A percentile compares a stretch with the other conserved stretches of the same genome.
phyloP scores from a whole-genome alignment of 1,284 basidiomycete species.

The Gomphus sp. region DNA sequence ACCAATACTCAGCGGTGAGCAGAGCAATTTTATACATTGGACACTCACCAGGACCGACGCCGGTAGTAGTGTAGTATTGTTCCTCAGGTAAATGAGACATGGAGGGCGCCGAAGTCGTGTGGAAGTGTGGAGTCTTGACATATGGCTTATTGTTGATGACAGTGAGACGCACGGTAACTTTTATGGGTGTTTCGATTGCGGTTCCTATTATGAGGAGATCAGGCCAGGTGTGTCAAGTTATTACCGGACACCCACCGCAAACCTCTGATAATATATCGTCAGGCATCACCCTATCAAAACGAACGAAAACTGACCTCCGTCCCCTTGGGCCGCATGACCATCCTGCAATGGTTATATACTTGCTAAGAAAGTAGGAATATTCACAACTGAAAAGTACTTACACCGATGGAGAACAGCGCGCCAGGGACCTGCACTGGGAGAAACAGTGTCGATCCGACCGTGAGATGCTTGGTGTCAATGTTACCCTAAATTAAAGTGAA shows the following conservation, averaged over 20 bases:
- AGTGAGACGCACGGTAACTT: constrained; percentile 43
- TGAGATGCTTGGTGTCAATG: constrained; percentile 48
- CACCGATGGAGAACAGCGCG: constrained; percentile 50
- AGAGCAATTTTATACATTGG: not conserved
- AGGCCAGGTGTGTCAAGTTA: not conserved
- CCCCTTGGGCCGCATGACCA: constrained; percentile 56
- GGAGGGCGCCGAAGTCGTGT: constrained; percentile 18
- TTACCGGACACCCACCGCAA: constrained; percentile 34
- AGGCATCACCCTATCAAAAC: not conserved
- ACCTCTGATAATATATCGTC: constrained; percentile 31
- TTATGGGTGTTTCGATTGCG: constrained; percentile 55
- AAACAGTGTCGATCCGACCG: constrained; percentile 41
- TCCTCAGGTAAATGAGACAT: constrained; percentile 19
- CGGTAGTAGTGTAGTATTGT: constrained; percentile 50
- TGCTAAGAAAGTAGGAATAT: not conserved
- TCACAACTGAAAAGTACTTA: constrained; percentile 20
- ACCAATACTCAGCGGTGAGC: not conserved
- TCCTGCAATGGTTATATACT: constrained; percentile 28
- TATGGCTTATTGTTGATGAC: constrained; percentile 47
- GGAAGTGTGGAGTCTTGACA: constrained; percentile 50
- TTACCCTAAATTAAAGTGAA: constrained; percentile 30
- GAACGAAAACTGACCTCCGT: constrained; percentile 37
- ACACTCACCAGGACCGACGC: constrained; percentile 34
- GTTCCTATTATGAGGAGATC: constrained; percentile 29
- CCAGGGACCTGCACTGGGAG: constrained; percentile 53